These are phyloP conservation scores for Priceomyces carsonii DNA, from an alignment of 805 yeast genomes.

Conservation along the genomic window DNA sequence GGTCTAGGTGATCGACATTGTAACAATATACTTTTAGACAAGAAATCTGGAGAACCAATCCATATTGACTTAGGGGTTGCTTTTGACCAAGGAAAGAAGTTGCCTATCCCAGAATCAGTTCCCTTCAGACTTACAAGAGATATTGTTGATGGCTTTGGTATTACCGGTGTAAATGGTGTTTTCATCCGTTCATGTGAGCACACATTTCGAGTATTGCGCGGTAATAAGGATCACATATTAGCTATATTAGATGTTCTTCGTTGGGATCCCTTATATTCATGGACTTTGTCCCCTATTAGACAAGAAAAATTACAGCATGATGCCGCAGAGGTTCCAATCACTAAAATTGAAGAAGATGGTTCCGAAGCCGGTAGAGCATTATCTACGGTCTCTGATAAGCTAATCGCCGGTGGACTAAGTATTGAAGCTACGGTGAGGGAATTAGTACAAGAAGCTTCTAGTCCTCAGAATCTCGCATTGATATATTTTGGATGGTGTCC, in stretches of 20 bases:
- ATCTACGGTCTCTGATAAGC: slow-evolving; percentile 66
- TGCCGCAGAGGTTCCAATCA: slow-evolving; percentile 15
- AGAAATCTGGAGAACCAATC: slow-evolving; percentile 82
- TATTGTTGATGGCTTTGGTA: slow-evolving; percentile 86
- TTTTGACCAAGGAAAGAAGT: slow-evolving; percentile 85
- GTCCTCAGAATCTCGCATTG: slow-evolving; percentile 63
- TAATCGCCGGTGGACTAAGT: slow-evolving; percentile 66
- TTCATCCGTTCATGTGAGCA: slow-evolving; percentile 74
- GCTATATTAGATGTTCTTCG: slow-evolving; percentile 82
- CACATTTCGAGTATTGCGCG: slow-evolving; percentile 65
- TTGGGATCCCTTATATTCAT: slow-evolving; percentile 91
- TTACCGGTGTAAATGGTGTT: slow-evolving; percentile 79
- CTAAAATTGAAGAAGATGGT: slow-evolving; percentile 40
- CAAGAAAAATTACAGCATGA: slow-evolving; percentile 54
- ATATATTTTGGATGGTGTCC: slow-evolving; percentile 88
- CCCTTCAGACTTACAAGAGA: slow-evolving; percentile 92
- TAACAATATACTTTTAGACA: slow-evolving; percentile 84
- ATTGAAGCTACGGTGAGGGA: slow-evolving; percentile 84
- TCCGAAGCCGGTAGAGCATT: slow-evolving; percentile 83
- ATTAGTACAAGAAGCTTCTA: slow-evolving; percentile 74
- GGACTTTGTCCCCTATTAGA: slow-evolving; percentile 82
- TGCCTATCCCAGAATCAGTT: slow-evolving; percentile 88
- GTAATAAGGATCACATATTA: slow-evolving; percentile 66
- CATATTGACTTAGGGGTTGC: slow-evolving; percentile 97
- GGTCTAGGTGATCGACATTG: slow-evolving; percentile 97